Evolutionary conservation across 129 eudicot genomes (phyloP).

Genomic region (Lactuca saligna): DNA sequence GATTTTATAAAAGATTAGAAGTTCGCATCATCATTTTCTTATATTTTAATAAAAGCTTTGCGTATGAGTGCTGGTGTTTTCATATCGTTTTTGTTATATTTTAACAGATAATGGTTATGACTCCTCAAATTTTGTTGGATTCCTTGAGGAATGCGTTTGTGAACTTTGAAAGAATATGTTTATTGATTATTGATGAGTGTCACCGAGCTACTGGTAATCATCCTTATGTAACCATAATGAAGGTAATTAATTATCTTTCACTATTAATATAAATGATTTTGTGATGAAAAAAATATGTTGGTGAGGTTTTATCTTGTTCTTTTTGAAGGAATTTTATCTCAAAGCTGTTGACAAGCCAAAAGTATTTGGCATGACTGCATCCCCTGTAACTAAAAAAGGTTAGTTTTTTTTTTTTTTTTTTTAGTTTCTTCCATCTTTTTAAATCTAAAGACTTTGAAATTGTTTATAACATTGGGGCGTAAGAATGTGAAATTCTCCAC

Average conservation of each 20-base stretch:
- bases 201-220: conserved; percentile 74
- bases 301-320: not conserved
- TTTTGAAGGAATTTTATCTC: conserved; percentile 70
- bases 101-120: conserved; percentile 73
- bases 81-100: conserved; percentile 7
- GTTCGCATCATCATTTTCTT: not conserved
- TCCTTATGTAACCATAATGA: conserved; percentile 71
- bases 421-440: not conserved
- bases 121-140: conserved; percentile 84
- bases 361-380: conserved; percentile 86
- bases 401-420: conserved; percentile 17
- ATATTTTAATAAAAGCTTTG: not conserved
- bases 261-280: not conserved
- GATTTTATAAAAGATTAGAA: not conserved
- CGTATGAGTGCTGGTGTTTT: too few species aligned
- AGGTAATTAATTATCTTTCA: conserved; percentile 46
- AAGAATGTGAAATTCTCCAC: too few species aligned
- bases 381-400: conserved; percentile 70
- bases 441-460: not conserved
- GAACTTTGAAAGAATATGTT: conserved; percentile 45
- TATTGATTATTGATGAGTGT: conserved; percentile 78
- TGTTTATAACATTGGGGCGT: too few species aligned
- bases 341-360: conserved; percentile 54
- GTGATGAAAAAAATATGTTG: conserved; percentile 10
- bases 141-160: conserved; percentile 68